Percentiles rank a stretch among this genome's conserved stretches.
phyloP scores from a whole-genome alignment of 2,329 filamentous ascomycete species.

The Trichophyton schoenleinii region DNA sequence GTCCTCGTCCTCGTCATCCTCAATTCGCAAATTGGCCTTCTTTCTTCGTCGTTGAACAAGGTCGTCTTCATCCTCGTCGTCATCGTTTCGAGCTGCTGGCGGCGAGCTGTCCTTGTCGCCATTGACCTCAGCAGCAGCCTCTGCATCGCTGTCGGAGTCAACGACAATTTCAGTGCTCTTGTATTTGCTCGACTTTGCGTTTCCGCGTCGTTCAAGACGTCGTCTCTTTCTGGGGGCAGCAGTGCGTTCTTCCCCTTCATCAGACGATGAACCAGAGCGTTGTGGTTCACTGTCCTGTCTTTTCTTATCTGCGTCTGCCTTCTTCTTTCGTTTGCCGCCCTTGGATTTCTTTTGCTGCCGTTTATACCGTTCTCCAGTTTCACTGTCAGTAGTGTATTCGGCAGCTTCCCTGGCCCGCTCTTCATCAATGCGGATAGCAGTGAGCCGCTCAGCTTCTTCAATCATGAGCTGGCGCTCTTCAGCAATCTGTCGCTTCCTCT shows the following conservation, averaged over 20 bases:
- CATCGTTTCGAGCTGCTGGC: slow-evolving; percentile 19
- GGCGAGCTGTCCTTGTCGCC: slow-evolving; percentile 8
- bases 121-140: slow-evolving; percentile 16
- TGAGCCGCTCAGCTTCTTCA: slow-evolving; percentile 60
- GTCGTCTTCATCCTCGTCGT: slow-evolving; percentile 36
- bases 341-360: slow-evolving; percentile 51
- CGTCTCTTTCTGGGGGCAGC: slow-evolving; percentile 45
- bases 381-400: slow-evolving; percentile 67
- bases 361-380: slow-evolving; percentile 70
- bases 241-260: slow-evolving; percentile 15
- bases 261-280: slow-evolving; percentile 15
- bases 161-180: slow-evolving; percentile 78
- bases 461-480: slow-evolving; percentile 73
- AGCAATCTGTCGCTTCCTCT: slow-evolving; percentile 67
- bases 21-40: slow-evolving; percentile 23
- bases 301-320: slow-evolving; percentile 36
- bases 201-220: slow-evolving; percentile 44
- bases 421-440: slow-evolving; percentile 58
- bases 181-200: slow-evolving; percentile 48
- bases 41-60: slow-evolving; percentile 26
- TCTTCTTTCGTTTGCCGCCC: slow-evolving; percentile 52
- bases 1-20: slow-evolving; percentile 30
- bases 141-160: slow-evolving; percentile 55
- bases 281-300: slow-evolving; percentile 15
- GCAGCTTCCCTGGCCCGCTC: slow-evolving; percentile 57